These are phyloP conservation scores for Piper longum DNA, from an alignment of 164 flowering plant species.

Conservation along the genomic window DNA sequence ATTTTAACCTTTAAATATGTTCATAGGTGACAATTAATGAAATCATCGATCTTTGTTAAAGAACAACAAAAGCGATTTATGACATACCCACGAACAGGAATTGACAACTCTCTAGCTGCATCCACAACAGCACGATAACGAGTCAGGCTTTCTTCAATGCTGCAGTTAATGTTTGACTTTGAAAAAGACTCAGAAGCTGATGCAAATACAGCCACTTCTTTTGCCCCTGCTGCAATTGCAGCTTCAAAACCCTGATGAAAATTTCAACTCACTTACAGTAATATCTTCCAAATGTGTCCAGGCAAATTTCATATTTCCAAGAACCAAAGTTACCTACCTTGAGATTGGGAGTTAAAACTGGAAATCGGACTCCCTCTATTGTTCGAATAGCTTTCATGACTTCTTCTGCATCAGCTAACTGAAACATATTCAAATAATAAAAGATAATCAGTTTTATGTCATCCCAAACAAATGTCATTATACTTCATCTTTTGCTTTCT, in stretches of 20 bases:
- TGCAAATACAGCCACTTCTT: slow-evolving; percentile 90
- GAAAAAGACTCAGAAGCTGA: slow-evolving; percentile 97
- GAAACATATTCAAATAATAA: slow-evolving; percentile 3
- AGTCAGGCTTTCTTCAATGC: slow-evolving; percentile 74
- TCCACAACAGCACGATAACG: slow-evolving; percentile 63
- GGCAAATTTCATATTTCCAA: not conserved
- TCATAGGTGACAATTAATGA: no score
- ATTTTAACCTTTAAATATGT: no score
- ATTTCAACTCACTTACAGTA: not conserved
- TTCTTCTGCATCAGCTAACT: slow-evolving; percentile 94
- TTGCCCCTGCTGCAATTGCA: slow-evolving; percentile 92
- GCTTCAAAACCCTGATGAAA: slow-evolving; percentile 72
- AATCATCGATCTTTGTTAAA: no score
- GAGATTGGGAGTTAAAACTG: slow-evolving; percentile 82
- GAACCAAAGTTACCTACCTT: slow-evolving; percentile 33
- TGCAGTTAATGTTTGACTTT: slow-evolving; percentile 86
- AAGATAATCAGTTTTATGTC: not conserved
- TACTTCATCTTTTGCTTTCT: not conserved
- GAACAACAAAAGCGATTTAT: not conserved
- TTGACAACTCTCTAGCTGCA: slow-evolving; percentile 69
- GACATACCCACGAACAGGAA: slow-evolving; percentile 91
- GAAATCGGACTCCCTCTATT: slow-evolving; percentile 55
- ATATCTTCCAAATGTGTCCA: not conserved
- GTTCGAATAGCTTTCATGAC: slow-evolving; percentile 59
- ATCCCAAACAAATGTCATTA: not conserved